phyloP scores from a whole-genome alignment of 2,329 filamentous ascomycete species.

The Fusarium albosuccineum region DNA sequence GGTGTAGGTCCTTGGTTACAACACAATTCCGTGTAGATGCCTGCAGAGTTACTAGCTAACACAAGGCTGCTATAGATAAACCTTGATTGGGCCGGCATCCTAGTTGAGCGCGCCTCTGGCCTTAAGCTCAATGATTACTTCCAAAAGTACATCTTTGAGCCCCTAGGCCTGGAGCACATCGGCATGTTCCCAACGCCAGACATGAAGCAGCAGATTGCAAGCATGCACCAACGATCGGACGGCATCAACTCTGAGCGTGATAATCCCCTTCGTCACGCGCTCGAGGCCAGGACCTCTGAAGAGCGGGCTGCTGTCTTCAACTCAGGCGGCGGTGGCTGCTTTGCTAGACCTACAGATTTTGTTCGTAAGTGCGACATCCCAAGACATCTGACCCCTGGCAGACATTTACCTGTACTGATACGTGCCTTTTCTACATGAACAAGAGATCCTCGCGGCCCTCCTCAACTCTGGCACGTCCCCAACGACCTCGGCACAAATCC shows the following conservation, averaged over 20 bases:
- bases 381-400: too few relatives aligned
- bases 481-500: neutral
- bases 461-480: constrained; percentile 13
- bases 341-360: neutral
- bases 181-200: constrained; percentile 4
- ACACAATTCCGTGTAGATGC: too few relatives aligned
- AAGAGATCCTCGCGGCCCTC: constrained; percentile 7
- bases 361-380: too few relatives aligned
- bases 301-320: neutral
- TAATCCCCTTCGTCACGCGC: constrained; percentile 13
- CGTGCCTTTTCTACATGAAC: too few relatives aligned
- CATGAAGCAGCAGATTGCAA: constrained; percentile 3
- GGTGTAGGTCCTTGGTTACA: too few relatives aligned
- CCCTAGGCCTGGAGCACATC: constrained; percentile 2
- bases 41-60: too few relatives aligned
- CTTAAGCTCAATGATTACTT: constrained; percentile 15
- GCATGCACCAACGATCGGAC: constrained; percentile 10
- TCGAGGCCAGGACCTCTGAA: neutral
- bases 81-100: constrained; percentile 25
- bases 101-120: constrained; percentile 14
- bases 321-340: constrained; percentile 18
- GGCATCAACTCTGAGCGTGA: neutral
- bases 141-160: constrained; percentile 13
- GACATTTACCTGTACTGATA: too few relatives aligned
- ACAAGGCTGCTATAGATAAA: too few relatives aligned